Evolutionary conservation across 2,329 filamentous ascomycete species (phyloP), one percentile per base, ranked within the genome.

Genomic region (Chrysoporthe puriensis): DNA sequence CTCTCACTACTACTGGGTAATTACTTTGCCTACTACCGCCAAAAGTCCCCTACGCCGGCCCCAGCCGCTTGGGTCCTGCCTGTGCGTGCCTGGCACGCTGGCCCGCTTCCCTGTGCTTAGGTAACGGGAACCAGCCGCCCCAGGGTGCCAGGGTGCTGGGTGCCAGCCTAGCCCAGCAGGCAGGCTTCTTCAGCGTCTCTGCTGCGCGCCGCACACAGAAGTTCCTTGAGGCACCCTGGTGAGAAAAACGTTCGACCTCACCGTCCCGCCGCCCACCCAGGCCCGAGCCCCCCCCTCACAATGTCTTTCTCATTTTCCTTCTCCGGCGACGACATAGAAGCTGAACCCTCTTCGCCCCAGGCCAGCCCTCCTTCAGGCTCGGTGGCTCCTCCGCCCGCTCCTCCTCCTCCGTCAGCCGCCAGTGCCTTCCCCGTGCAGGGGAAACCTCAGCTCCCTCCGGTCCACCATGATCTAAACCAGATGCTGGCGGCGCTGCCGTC

Each of bases 401-500:
- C 44, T 40, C 52, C 56, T 64, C 73, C 71, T 66, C 69, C 74
- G 71, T 57, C 77, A 62, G 67, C 74, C 66, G 76, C 78, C 64
- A 80, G 82, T 70, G 88, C 88, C 18, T 90, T 90, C 72, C 88
- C 88, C 5, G 84, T 90, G 34, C 79, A 84, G 60, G 88, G 88
- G 68, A 88, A 88, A 71, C 84, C 87, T 66, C 82, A 88, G 64
- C 82, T 90, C 4, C 82, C 84, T 11, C 82, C 88, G 9, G 79
- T 78, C n/a, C 76, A 76, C 61, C 88, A 90, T 76, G 77, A 80
- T 65, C 73, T 90, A 43, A 73, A 77, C 21, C 74, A 79, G 3
- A 82, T 90, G 76, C 78, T 90, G n/a, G 77, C 81, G 3, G 78
- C 78, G 66, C 82, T 95, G 58, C 92, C 92, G 0, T 91, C 90